Base-by-base conservation (phyloP, 768 basidiomycete species). In the Leccinum ochraceum region DNA sequence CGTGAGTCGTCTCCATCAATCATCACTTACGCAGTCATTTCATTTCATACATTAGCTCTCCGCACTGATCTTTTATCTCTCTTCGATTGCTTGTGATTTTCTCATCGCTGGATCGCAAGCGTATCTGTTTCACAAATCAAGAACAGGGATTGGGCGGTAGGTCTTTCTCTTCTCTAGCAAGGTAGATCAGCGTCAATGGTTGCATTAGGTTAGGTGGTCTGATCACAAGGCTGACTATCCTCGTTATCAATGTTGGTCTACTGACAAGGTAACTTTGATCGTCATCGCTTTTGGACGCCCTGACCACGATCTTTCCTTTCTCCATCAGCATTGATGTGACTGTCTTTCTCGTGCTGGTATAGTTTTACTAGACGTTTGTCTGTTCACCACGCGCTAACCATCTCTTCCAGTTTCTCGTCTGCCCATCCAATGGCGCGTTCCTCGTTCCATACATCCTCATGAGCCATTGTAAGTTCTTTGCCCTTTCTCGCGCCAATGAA, bases 361-460 rank as follows among this genome's bases (percentile, higher is more conserved):
- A 60, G 20, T 17, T 30, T 30, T 8, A 1, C 30, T 42, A 24
- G 3, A 7, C 13, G 37, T 6, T 17, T 9, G 14, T 46, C 4
- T 9, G 17, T 49, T 4, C 26, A 36, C 46, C 20, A 7, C 42
- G 39, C 24, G n/a, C 46, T 69, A 24, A 71, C 11, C 3, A 5
- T 32, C 26, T 11, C 13, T 14, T 4, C 14, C 44, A 76, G 75
- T 76, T 76, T 63, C 62, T 76, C 53, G 67, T 63, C n/a, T 77
- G 75, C 53, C 75, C 75, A 4, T 61, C 59, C 42, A 77, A 77
- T 30, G 75, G 75, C 34, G 67, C 67, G 2, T 76, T 76, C 49
- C 73, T 76, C 37, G 67, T 76, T 10, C 75, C 75, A 0, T 76
- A 76, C 56, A 74, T 76, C 56, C 71, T 76, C 6, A 75, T 76